Percentiles rank a stretch among this genome's conserved stretches.
Conservation (phyloP, 148 eudicot species). For the Simmondsia chinensis region DNA sequence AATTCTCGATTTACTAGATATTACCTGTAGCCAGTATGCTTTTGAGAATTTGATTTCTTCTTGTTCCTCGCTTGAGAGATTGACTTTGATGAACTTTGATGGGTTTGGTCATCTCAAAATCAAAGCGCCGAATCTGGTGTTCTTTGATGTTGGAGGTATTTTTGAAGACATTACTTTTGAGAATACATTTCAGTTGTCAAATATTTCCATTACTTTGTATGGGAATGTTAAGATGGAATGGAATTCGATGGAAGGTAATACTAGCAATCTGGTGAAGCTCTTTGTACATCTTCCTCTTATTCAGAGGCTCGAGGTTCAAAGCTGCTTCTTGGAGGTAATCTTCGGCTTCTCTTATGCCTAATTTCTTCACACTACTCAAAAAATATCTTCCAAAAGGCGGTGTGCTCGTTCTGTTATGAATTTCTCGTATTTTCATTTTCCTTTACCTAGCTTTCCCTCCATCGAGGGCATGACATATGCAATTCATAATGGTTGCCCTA, state of each 20-base stretch:
- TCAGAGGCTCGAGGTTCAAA: conserved; percentile 81
- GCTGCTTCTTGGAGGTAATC: conserved; percentile 74
- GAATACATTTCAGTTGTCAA: conserved; percentile 40
- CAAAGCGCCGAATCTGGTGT: conserved; percentile 72
- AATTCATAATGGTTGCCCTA: too few species aligned
- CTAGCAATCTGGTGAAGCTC: conserved; percentile 60
- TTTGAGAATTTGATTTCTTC: conserved; percentile 52
- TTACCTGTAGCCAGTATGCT: conserved; percentile 63
- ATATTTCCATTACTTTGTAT: conserved; percentile 71
- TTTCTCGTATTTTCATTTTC: too few species aligned
- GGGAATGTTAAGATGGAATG: conserved; percentile 27
- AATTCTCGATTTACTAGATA: conserved; percentile 80
- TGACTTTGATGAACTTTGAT: conserved; percentile 85
- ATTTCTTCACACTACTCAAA: neutral
- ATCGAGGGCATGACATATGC: too few species aligned
- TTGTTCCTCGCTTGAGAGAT: conserved; percentile 64
- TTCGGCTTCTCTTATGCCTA: neutral
- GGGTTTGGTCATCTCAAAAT: conserved; percentile 58
- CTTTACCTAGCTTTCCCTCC: neutral
- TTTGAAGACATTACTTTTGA: conserved; percentile 54
- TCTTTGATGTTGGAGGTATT: conserved; percentile 76
- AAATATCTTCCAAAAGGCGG: neutral
- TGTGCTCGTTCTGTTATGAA: too few species aligned
- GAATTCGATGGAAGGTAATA: conserved; percentile 25
- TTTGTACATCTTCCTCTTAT: conserved; percentile 53